A percentile compares a stretch with the other conserved stretches of the same genome.
phyloP scores from a whole-genome alignment of 352 stramenopile genomes.

The Phytophthora sp. region DNA sequence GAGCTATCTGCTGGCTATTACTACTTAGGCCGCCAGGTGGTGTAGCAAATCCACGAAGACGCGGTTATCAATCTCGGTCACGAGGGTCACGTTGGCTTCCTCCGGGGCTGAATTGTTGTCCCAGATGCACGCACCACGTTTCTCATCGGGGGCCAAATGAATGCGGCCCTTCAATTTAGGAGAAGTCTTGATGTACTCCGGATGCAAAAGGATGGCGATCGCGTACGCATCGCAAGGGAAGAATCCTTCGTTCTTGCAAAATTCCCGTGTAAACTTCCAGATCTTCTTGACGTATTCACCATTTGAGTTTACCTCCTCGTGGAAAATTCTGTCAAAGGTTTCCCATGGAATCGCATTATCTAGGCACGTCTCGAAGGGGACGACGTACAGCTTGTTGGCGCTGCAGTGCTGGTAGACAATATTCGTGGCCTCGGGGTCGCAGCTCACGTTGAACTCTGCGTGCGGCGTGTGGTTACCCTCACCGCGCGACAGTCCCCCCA shows the following conservation, averaged over 20 bases:
- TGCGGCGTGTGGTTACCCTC: constrained; percentile 73
- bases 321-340: constrained; percentile 74
- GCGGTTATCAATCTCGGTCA: constrained; percentile 65
- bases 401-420: constrained; percentile 76
- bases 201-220: constrained; percentile 64
- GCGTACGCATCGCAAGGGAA: constrained; percentile 80
- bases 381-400: constrained; percentile 63
- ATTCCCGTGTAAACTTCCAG: constrained; percentile 66
- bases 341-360: constrained; percentile 67
- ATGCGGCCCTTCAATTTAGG: constrained; percentile 54
- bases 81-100: constrained; percentile 67
- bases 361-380: constrained; percentile 74
- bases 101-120: constrained; percentile 35
- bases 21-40: constrained; percentile 40
- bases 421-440: constrained; percentile 78
- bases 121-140: constrained; percentile 63
- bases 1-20: too few relatives aligned
- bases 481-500: constrained; percentile 76
- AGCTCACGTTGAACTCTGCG: constrained; percentile 83
- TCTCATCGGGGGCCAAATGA: constrained; percentile 59
- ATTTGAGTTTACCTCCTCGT: constrained; percentile 41
- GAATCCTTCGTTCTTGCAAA: constrained; percentile 53
- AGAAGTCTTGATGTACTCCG: constrained; percentile 58
- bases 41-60: constrained; percentile 70
- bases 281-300: constrained; percentile 63